A percentile compares a stretch with the other conserved stretches of the same genome.
These are phyloP conservation scores for Papiliotrema terrestris DNA, from an alignment of 1,284 basidiomycete species.

Conservation along the genomic window DNA sequence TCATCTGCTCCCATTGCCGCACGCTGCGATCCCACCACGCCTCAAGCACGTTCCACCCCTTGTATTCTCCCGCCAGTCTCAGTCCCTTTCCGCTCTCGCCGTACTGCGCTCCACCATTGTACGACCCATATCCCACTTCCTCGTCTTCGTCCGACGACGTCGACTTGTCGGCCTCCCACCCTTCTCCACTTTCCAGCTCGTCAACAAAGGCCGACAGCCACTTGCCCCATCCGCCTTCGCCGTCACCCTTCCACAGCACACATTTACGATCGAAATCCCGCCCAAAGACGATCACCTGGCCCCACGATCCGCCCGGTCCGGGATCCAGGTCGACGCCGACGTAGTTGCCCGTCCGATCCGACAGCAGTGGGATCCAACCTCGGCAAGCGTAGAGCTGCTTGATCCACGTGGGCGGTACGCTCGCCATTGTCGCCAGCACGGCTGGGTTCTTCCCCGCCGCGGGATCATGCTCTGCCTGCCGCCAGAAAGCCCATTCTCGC, in stretches of 20 bases:
- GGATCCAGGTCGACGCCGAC: constrained; percentile 93
- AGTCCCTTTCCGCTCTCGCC: constrained; percentile 61
- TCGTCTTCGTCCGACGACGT: constrained; percentile 55
- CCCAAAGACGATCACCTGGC: constrained; percentile 96
- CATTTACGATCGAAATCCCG: constrained; percentile 98
- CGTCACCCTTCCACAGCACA: constrained; percentile 87
- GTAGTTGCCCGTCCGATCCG: constrained; percentile 94
- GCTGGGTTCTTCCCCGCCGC: constrained; percentile 63
- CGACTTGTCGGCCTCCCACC: constrained; percentile 68
- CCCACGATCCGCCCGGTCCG: constrained; percentile 66
- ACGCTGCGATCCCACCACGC: constrained; percentile 85
- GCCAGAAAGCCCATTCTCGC: constrained; percentile 91
- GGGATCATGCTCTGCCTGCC: constrained; percentile 82
- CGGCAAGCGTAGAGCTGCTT: constrained; percentile 84
- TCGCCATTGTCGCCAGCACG: constrained; percentile 75
- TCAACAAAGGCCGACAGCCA: constrained; percentile 93
- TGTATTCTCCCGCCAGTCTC: constrained; percentile 73
- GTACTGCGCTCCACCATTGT: constrained; percentile 70
- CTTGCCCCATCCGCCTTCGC: constrained; percentile 86
- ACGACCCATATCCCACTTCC: constrained; percentile 80
- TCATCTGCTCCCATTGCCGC: constrained; percentile 74
- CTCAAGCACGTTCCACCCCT: constrained; percentile 84
- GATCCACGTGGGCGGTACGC: constrained; percentile 88
- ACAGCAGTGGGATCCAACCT: constrained; percentile 93
- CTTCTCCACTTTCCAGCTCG: constrained; percentile 84